Evolutionary conservation across 2,329 filamentous ascomycete species (phyloP), one percentile per base, ranked within the genome.

Genomic region (Albophoma yamanashiensis): DNA sequence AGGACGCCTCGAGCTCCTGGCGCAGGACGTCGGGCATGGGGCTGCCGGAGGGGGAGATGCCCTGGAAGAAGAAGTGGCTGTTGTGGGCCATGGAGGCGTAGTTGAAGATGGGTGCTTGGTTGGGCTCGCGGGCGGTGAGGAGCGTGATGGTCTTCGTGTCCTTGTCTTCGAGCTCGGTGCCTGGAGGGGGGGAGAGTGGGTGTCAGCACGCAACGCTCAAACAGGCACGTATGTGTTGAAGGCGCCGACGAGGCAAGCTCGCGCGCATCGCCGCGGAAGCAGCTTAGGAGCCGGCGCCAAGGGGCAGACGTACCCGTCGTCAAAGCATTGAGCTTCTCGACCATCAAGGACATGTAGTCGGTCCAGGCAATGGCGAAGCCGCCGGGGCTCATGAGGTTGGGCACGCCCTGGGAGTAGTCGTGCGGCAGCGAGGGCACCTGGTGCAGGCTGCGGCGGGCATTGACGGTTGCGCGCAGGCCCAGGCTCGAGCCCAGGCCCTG

Each of bases 61-160:
- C 75, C 66, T 83, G 73, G 82, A 93, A 92, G 83, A 91, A 93
- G 79, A 91, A 88, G 71, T 86, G 78, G 73, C 86, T 97, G 84
- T 97, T 97, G 82, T 90, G 89, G 60, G 91, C 90, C 89, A 96
- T 96, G 68, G 91, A 96, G 74, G 94, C 94, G 74, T 95, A 85
- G 83, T 97, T 99, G 86, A 99, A 99, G 72, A 88, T 79, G 67
- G 87, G 81, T 50, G 94, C 94, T 64, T 83, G 80, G 66, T 81
- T 80, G 53, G 93, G 88, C 69, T 94, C 84, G 74, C 92, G 91
- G 62, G 93, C 89, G 61, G 88, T 88, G 69, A 85, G 80, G 69
- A 93, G 80, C 70, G 89, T 76, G 70, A 96, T 86, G 55, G 85
- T 79, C 74, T 89, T 86, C 62, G 85, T 74, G 57, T 81, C 77